Evolutionary conservation across 2,329 filamentous ascomycete species (phyloP), one percentile per base, ranked within the genome.

Genomic region (Cercospora zeina): DNA sequence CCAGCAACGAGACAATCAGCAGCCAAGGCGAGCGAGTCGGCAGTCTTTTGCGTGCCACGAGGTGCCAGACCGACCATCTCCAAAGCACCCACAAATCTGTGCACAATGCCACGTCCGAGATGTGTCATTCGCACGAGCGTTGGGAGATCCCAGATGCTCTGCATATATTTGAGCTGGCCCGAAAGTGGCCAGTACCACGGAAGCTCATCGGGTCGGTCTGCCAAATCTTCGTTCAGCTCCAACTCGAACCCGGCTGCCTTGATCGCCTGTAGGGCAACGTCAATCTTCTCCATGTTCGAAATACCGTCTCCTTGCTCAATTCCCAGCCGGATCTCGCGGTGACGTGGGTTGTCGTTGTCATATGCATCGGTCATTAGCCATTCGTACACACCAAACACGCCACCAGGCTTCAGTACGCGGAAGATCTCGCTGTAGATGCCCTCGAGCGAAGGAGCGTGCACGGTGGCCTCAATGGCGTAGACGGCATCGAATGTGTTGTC

Each of bases 331-430:
- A 97, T 95, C 75, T 90, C 86, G 69, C 92, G 89, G 81, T 97
- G 95, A 72, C 87, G 83, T 0, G 90, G 77, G 82, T 97, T 92
- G 64, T 89, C 83, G 75, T 96, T 93, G 80, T 97, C 89, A 79
- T 97, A 99, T 24, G 88, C 81, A 66, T 97, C 93, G 6, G 93
- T 97, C 95, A 99, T 97, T 74, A 97, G 83, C 95, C 95, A 97
- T 79, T 99, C 95, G 80, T 97, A 99, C 57, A 97, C 93, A 74
- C 93, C 95, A 72, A 97, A 99, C 56, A 91, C 83, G 76, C 95
- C 93, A 64, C 95, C 95, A 19, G 95, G 95, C 84, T 97, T 99
- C 67, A 99, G 83, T 21, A 97, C 93, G 53, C 91, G 90, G 85
- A 89, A 93, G 73, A 97, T 97, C 78, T 97, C 89, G 75, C 86